These are phyloP conservation scores for Blastobotrys proliferans DNA, from an alignment of 1,139 yeast genomes.

Conservation along the genomic window DNA sequence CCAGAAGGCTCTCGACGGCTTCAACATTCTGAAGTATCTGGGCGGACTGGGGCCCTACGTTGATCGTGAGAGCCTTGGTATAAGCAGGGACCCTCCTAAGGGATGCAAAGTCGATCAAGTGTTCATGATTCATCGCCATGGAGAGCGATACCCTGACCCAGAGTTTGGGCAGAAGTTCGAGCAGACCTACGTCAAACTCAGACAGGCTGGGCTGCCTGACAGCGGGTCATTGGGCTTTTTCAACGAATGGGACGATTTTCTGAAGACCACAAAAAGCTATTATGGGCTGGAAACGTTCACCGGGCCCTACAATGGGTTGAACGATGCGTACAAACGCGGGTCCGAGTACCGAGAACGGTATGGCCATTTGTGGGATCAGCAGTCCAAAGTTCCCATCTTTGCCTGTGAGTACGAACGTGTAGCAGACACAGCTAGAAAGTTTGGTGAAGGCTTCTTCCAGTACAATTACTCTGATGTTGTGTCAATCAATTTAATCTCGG, in stretches of 20 bases:
- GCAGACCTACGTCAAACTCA: slow-evolving; percentile 14
- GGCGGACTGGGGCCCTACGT: slow-evolving; percentile 14
- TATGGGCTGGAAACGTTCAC: slow-evolving; percentile 29
- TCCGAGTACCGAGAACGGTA: slow-evolving; percentile 35
- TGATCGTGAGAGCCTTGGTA: slow-evolving; percentile 29
- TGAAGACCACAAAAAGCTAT: slow-evolving; percentile 27
- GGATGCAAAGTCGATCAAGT: slow-evolving; percentile 59
- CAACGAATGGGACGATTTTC: slow-evolving; percentile 37
- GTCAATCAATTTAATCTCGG: slow-evolving; percentile 38
- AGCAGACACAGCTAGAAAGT: slow-evolving; percentile 38
- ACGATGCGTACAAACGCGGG: slow-evolving; percentile 32
- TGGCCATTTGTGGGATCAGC: slow-evolving; percentile 36
- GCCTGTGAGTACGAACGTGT: slow-evolving; percentile 40
- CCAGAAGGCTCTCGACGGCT: slow-evolving; percentile 2
- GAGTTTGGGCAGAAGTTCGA: background rate
- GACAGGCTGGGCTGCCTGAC: slow-evolving; percentile 1
- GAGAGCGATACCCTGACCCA: slow-evolving; percentile 59
- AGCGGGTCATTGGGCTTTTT: slow-evolving; percentile 38
- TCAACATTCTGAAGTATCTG: slow-evolving; percentile 5
- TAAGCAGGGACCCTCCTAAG: slow-evolving; percentile 43
- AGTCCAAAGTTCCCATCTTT: slow-evolving; percentile 37
- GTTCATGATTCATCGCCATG: slow-evolving; percentile 63
- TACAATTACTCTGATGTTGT: slow-evolving; percentile 35
- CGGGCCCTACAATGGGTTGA: slow-evolving; percentile 38
- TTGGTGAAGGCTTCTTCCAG: slow-evolving; percentile 42